Percentiles rank a stretch among this genome's conserved stretches.
phyloP scores from a whole-genome alignment of 805 yeast species.

The Jamesozyma rosinii region DNA sequence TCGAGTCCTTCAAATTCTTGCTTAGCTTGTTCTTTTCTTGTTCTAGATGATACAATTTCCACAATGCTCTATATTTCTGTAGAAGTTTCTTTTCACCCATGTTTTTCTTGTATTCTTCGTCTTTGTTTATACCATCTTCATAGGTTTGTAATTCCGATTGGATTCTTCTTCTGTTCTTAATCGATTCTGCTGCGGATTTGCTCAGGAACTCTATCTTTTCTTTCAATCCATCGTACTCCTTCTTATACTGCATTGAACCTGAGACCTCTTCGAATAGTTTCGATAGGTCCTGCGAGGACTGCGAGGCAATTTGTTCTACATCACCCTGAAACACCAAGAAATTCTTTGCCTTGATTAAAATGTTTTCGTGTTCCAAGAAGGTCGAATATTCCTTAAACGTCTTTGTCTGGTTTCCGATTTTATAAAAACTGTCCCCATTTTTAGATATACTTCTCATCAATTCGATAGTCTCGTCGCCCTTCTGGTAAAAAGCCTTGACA shows the following conservation, averaged over 20 bases:
- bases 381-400: constrained; percentile 57
- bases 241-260: constrained; percentile 61
- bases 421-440: constrained; percentile 58
- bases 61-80: constrained; percentile 44
- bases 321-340: constrained; percentile 95
- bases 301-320: constrained; percentile 86
- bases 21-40: constrained; percentile 22
- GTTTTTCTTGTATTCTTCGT: constrained; percentile 53
- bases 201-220: constrained; percentile 59
- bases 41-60: constrained; percentile 58
- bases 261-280: constrained; percentile 70
- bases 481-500: constrained; percentile 70
- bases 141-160: constrained; percentile 71
- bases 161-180: constrained; percentile 58
- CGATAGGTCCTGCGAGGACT: constrained; percentile 68
- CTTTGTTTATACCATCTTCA: constrained; percentile 64
- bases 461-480: constrained; percentile 43
- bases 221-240: constrained; percentile 56
- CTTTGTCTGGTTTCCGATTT: constrained; percentile 51
- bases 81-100: constrained; percentile 40
- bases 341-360: constrained; percentile 79
- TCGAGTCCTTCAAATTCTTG: constrained; percentile 21
- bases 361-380: constrained; percentile 65
- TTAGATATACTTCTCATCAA: constrained; percentile 54
- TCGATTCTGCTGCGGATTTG: constrained; percentile 52